Evolutionary conservation across 2,329 filamentous ascomycete species (phyloP).

Genomic region (Talaromyces sp.): DNA sequence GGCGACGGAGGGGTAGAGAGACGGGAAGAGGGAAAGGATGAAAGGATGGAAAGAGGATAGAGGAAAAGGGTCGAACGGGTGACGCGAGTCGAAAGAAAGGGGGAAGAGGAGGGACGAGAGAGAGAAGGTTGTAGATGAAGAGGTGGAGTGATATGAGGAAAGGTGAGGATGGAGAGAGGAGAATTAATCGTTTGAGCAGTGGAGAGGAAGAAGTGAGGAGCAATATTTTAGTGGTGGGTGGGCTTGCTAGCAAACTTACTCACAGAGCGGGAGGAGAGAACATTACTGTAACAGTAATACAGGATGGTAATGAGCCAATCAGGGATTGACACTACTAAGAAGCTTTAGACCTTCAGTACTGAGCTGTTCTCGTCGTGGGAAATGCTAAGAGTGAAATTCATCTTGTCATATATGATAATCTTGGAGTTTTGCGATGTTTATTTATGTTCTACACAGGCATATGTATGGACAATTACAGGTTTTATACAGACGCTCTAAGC

Average conservation of each 20-base stretch:
- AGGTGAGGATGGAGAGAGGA: constrained; percentile 16
- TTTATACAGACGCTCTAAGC: constrained; percentile 14
- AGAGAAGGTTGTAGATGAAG: constrained; percentile 22
- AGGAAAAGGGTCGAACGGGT: constrained; percentile 18
- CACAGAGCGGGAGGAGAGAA: background rate
- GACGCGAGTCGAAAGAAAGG: constrained; percentile 21
- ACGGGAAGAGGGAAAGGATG: constrained; percentile 20
- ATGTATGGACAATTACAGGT: background rate
- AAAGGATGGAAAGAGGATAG: constrained; percentile 21
- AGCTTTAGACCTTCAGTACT: background rate
- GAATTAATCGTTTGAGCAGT: background rate
- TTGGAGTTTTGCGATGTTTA: background rate
- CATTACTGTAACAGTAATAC: background rate
- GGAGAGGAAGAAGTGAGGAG: constrained; percentile 5
- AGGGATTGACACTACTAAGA: background rate
- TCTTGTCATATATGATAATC: background rate
- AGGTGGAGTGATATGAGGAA: constrained; percentile 21
- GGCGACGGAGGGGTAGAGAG: constrained; percentile 22
- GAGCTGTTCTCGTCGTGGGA: background rate
- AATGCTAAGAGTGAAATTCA: too few species aligned
- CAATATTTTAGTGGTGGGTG: constrained; percentile 7
- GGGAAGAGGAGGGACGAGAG: constrained; percentile 21
- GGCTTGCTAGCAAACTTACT: background rate
- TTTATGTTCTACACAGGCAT: background rate
- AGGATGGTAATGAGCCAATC: background rate